These are phyloP conservation scores for Nigrospora osmanthi DNA, from an alignment of 2,329 filamentous ascomycete genomes.

Conservation along the genomic window DNA sequence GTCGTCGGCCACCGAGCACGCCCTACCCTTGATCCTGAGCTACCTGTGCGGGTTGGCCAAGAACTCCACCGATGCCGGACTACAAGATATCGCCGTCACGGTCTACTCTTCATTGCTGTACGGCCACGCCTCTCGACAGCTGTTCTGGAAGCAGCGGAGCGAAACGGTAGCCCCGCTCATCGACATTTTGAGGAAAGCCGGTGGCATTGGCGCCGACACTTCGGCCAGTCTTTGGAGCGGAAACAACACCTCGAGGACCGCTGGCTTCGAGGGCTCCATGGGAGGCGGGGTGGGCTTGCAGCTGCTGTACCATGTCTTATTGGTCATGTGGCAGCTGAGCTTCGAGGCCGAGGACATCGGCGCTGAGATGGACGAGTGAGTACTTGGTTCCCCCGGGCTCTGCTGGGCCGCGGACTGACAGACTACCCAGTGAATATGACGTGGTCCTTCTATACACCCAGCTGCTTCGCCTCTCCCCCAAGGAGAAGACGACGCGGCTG, in stretches of 20 bases:
- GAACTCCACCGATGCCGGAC: slow-evolving; percentile 69
- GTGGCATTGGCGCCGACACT: slow-evolving; percentile 57
- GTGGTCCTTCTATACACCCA: slow-evolving; percentile 89
- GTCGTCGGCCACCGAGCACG: slow-evolving; percentile 56
- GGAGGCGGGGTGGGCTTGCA: slow-evolving; percentile 87
- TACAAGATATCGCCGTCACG: slow-evolving; percentile 93
- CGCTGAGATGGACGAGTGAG: slow-evolving; percentile 77
- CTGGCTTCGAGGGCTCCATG: slow-evolving; percentile 53
- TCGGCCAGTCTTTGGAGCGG: slow-evolving; percentile 56
- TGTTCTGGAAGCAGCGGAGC: slow-evolving; percentile 87
- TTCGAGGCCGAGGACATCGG: slow-evolving; percentile 75
- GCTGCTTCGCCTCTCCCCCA: slow-evolving; percentile 83
- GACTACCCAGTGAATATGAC: slow-evolving; percentile 70
- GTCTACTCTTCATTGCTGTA: slow-evolving; percentile 81
- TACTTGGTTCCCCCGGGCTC: slow-evolving; percentile 4
- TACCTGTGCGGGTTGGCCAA: slow-evolving; percentile 81
- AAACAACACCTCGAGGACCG: slow-evolving; percentile 42
- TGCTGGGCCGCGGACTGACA: slow-evolving; percentile 13
- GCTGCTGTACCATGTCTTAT: slow-evolving; percentile 84
- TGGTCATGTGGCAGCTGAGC: slow-evolving; percentile 94
- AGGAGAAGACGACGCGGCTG: slow-evolving; percentile 94
- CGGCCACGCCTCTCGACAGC: slow-evolving; percentile 61
- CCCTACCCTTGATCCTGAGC: slow-evolving; percentile 73
- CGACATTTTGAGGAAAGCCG: slow-evolving; percentile 73
- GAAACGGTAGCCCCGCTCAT: slow-evolving; percentile 79